Percentiles rank a stretch among this genome's conserved stretches.
Evolutionary conservation across 257 asterid genomes (phyloP).

Genomic region (Salvia miltiorrhiza): DNA sequence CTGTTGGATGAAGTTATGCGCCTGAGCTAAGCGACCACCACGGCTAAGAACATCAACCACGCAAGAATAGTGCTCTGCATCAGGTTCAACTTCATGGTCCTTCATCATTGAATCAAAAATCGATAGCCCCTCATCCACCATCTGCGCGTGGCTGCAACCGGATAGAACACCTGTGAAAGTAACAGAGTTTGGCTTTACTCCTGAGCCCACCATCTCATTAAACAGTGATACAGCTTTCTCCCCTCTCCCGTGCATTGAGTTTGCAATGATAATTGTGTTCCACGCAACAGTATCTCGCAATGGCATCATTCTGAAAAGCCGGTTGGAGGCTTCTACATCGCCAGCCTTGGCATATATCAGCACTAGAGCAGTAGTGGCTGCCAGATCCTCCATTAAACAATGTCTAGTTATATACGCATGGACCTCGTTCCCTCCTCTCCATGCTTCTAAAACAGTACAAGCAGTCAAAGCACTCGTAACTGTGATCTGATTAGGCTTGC

Average conservation of each 20-base stretch:
- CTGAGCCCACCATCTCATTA: constrained; percentile 43
- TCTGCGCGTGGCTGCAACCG: constrained; percentile 68
- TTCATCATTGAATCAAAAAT: constrained; percentile 51
- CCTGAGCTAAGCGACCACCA: constrained; percentile 60
- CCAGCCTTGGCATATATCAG: constrained; percentile 69
- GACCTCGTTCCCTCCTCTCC: constrained; percentile 59
- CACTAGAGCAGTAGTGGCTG: constrained; percentile 52
- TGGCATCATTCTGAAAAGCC: constrained; percentile 42
- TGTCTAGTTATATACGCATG: constrained; percentile 44
- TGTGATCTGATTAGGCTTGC: constrained; percentile 58
- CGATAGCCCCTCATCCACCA: constrained; percentile 50
- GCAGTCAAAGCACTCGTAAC: constrained; percentile 52
- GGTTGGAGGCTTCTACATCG: constrained; percentile 38
- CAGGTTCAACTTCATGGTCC: constrained; percentile 56
- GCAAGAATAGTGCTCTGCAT: constrained; percentile 60
- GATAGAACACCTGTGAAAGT: constrained; percentile 64
- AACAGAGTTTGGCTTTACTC: constrained; percentile 53
- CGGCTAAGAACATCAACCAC: constrained; percentile 73
- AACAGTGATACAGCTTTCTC: constrained; percentile 49
- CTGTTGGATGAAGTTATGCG: constrained; percentile 50
- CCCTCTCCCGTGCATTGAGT: constrained; percentile 75
- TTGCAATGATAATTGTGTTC: constrained; percentile 64
- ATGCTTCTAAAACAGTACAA: constrained; percentile 45
- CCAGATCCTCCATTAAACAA: constrained; percentile 38
- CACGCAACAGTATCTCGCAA: constrained; percentile 57